Evolutionary conservation across 2,329 filamentous ascomycete genomes (phyloP).

Genomic region (Didymella exigua): DNA sequence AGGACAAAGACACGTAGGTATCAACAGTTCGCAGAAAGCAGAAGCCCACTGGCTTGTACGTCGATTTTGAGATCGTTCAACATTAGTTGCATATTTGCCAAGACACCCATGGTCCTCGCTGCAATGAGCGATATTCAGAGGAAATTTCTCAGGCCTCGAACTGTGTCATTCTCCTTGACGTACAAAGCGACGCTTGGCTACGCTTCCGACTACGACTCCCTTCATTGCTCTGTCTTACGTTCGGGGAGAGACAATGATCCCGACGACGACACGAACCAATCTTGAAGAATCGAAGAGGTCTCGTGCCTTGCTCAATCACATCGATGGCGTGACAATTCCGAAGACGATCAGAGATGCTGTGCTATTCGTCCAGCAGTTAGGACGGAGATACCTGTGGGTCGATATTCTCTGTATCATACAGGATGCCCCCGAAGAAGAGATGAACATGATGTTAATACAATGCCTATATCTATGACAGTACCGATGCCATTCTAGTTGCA

Average conservation of each 20-base stretch:
- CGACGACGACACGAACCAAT: neutral
- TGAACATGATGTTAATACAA: neutral
- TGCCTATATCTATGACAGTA: neutral
- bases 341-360: neutral
- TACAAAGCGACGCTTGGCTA: neutral
- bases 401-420: constrained; percentile 1
- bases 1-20: no score
- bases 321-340: neutral
- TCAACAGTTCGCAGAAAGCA: no score
- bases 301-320: neutral
- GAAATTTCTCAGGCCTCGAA: no score
- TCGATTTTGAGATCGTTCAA: no score
- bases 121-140: no score
- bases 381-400: neutral
- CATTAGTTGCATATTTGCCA: no score
- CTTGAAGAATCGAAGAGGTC: neutral
- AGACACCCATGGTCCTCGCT: no score
- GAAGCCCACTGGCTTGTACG: no score
- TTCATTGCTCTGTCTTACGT: constrained; percentile 6
- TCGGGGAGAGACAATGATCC: neutral
- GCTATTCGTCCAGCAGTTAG: neutral
- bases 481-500: neutral
- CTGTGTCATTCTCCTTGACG: no score
- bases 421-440: neutral
- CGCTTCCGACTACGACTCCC: neutral